Evolutionary conservation across 2,329 filamentous ascomycete genomes (phyloP).

Genomic region (Colletotrichum falcatum): DNA sequence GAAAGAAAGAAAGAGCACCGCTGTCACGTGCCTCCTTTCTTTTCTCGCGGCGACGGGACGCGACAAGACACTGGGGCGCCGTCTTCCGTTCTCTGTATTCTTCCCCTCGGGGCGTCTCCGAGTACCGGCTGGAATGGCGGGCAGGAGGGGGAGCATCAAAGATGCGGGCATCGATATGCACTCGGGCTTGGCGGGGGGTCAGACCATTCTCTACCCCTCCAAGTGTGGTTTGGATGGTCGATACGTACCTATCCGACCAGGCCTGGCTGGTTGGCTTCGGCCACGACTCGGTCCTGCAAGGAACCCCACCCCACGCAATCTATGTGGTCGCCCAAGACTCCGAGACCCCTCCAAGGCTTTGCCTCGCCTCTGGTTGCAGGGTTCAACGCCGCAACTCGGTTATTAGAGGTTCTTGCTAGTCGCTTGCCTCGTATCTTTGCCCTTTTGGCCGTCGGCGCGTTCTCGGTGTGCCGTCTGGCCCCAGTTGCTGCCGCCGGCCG

Average conservation of each 20-base stretch:
- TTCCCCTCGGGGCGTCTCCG: slow-evolving; percentile 23
- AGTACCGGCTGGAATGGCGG: slow-evolving; percentile 22
- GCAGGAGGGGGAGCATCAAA: slow-evolving; percentile 10
- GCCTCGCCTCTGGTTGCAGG: slow-evolving; percentile 26
- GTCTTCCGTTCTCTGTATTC: slow-evolving; percentile 7
- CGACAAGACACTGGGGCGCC: slow-evolving; percentile 27
- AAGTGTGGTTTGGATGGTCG: slow-evolving; percentile 15
- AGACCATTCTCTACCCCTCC: slow-evolving; percentile 35
- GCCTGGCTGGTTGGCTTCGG: slow-evolving; percentile 24
- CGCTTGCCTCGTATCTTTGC: neutral
- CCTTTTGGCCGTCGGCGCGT: slow-evolving; percentile 16
- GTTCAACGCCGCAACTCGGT: slow-evolving; percentile 29
- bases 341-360: slow-evolving; percentile 19
- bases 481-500: slow-evolving; percentile 30
- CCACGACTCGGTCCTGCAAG: slow-evolving; percentile 36
- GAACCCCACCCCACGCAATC: slow-evolving; percentile 24
- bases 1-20: neutral
- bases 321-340: neutral
- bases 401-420: slow-evolving; percentile 28
- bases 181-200: slow-evolving; percentile 37
- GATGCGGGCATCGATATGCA: slow-evolving; percentile 28
- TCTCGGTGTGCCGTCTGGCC: neutral
- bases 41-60: slow-evolving; percentile 9
- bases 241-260: slow-evolving; percentile 31
- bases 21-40: slow-evolving; percentile 16